A percentile compares a stretch with the other conserved stretches of the same genome.
Conservation (phyloP, 768 basidiomycete genomes). For the Mycena vulgaris region DNA sequence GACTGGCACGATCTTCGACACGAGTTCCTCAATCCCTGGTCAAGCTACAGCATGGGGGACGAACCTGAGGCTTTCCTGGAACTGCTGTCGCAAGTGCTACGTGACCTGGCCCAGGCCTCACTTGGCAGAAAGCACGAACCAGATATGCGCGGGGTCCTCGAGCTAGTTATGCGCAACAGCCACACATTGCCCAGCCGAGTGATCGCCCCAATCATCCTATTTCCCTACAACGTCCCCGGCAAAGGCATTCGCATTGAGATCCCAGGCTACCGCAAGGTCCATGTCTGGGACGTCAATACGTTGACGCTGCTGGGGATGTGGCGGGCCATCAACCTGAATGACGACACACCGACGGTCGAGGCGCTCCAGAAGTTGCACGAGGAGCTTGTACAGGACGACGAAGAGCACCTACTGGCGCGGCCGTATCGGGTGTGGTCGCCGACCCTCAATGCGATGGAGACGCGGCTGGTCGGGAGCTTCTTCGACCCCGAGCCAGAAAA, state of each 20-base stretch:
- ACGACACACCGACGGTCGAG: conserved; percentile 10
- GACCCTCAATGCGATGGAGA: conserved; percentile 16
- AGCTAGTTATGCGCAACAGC: background rate
- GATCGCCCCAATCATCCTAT: background rate
- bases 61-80: background rate
- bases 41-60: background rate
- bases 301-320: conserved; percentile 22
- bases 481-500: conserved; percentile 1
- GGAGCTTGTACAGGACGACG: conserved; percentile 6
- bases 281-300: conserved; percentile 1
- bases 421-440: conserved; percentile 19
- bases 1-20: background rate
- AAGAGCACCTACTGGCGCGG: background rate
- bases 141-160: background rate
- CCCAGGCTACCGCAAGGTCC: background rate
- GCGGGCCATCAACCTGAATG: conserved; percentile 15
- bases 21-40: background rate
- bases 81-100: background rate
- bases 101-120: conserved; percentile 1
- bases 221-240: too few relatives aligned
- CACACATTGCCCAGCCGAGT: background rate
- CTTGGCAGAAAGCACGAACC: background rate
- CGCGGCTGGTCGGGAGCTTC: conserved; percentile 18
- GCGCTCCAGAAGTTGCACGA: background rate
- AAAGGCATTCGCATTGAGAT: too few relatives aligned